Evolutionary conservation across 225 moss, liverwort and hornwort genomes (phyloP).

Genomic region (Anthoceros angustus): DNA sequence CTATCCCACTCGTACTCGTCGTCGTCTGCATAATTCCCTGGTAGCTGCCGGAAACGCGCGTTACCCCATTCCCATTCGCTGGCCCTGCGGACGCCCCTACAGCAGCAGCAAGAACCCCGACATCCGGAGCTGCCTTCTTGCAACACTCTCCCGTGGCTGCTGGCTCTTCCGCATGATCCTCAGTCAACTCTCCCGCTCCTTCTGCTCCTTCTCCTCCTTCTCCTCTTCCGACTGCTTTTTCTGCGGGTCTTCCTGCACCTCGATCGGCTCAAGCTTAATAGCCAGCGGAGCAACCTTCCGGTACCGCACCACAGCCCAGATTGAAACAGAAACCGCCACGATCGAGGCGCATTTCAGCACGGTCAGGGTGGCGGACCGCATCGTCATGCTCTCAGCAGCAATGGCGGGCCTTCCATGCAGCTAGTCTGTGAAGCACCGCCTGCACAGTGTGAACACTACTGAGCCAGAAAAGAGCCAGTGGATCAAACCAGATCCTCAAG

Average conservation of each 20-base stretch:
- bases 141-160: background rate
- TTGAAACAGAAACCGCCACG: background rate
- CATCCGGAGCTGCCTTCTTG: background rate
- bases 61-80: background rate
- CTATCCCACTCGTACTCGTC: conserved; percentile 4
- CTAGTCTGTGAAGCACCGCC: background rate
- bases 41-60: conserved; percentile 1
- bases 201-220: background rate
- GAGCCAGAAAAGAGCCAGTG: no score
- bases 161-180: background rate
- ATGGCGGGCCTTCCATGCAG: conserved; percentile 3
- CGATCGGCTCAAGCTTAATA: background rate
- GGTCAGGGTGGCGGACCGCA: background rate
- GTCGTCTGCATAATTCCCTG: background rate
- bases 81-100: background rate
- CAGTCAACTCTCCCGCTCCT: background rate
- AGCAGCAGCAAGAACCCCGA: background rate
- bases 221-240: no score
- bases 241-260: background rate
- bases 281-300: background rate
- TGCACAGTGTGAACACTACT: no score
- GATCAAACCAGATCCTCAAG: no score
- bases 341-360: conserved; percentile 1
- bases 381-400: background rate
- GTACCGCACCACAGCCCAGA: background rate